These are phyloP conservation scores for Tagetes erecta DNA, from an alignment of 129 eudicot species.

Conservation along the genomic window DNA sequence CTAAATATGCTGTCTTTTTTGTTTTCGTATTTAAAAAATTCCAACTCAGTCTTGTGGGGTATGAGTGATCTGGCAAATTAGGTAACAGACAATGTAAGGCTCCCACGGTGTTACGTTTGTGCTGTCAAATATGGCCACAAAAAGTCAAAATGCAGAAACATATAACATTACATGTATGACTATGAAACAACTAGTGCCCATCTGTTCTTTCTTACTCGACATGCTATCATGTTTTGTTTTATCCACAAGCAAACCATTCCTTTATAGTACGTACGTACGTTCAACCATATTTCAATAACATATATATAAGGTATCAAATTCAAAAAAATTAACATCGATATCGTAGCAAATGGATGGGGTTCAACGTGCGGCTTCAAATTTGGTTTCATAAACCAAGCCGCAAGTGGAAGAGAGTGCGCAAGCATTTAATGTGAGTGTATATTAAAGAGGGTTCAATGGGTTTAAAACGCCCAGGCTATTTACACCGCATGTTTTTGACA, in stretches of 20 bases:
- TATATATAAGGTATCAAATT: too few relatives aligned
- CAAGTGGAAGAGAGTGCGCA: too few relatives aligned
- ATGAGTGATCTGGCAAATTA: constrained; percentile 30
- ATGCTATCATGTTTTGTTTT: constrained; percentile 39
- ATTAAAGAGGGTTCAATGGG: too few relatives aligned
- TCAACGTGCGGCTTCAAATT: too few relatives aligned
- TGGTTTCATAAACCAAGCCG: too few relatives aligned
- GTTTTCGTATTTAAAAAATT: background rate
- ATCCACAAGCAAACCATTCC: constrained; percentile 27
- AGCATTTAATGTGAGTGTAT: too few relatives aligned
- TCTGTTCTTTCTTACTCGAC: constrained; percentile 35
- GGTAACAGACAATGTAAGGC: background rate
- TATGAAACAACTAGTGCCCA: constrained; percentile 34
- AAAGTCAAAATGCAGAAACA: constrained; percentile 17
- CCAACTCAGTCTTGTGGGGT: constrained; percentile 25
- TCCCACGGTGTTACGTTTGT: constrained; percentile 21
- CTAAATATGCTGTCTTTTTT: too few relatives aligned
- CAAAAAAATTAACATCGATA: too few relatives aligned
- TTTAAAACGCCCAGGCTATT: too few relatives aligned
- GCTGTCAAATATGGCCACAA: constrained; percentile 25
- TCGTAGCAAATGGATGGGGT: too few relatives aligned
- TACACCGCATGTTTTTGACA: too few relatives aligned
- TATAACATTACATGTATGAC: constrained; percentile 12
- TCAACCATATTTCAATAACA: too few relatives aligned
- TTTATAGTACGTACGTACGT: background rate